phyloP scores from a whole-genome alignment of 306 rosid genomes.

The Vachellia collinsii region DNA sequence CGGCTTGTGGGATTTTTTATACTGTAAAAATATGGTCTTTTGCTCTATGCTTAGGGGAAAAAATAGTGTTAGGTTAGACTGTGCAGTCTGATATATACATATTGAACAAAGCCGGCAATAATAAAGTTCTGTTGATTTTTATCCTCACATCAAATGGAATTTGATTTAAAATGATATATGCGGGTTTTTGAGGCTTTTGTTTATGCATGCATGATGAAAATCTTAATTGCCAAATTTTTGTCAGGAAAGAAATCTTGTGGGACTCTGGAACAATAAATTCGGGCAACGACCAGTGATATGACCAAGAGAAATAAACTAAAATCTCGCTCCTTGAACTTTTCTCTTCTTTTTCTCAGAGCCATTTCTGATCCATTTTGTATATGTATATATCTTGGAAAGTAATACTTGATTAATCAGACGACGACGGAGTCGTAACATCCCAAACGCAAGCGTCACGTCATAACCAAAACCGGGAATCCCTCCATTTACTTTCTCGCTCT shows the following conservation, averaged over 20 bases:
- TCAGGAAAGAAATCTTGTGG: background rate
- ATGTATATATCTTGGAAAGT: slow-evolving; percentile 7
- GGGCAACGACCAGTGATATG: background rate
- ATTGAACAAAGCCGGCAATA: background rate
- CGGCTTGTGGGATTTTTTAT: background rate
- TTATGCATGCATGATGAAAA: background rate
- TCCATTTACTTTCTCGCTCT: background rate
- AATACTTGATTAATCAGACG: slow-evolving; percentile 37
- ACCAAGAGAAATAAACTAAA: background rate
- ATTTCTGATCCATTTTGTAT: background rate
- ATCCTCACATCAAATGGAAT: background rate
- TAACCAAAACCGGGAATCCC: slow-evolving; percentile 38
- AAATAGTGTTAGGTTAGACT: background rate
- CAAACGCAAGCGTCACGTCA: slow-evolving; percentile 33
- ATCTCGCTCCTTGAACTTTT: background rate
- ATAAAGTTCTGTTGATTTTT: background rate
- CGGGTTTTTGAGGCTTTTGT: background rate
- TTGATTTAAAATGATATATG: background rate
- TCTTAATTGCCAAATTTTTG: background rate
- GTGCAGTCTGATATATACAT: background rate
- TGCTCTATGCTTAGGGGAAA: too few species aligned
- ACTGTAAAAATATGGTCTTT: too few species aligned
- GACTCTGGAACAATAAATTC: background rate
- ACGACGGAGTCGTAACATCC: slow-evolving; percentile 45
- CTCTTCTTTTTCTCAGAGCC: background rate